These are phyloP conservation scores for Candida frijolesensis DNA, from an alignment of 1,139 yeast genomes.

Conservation along the genomic window DNA sequence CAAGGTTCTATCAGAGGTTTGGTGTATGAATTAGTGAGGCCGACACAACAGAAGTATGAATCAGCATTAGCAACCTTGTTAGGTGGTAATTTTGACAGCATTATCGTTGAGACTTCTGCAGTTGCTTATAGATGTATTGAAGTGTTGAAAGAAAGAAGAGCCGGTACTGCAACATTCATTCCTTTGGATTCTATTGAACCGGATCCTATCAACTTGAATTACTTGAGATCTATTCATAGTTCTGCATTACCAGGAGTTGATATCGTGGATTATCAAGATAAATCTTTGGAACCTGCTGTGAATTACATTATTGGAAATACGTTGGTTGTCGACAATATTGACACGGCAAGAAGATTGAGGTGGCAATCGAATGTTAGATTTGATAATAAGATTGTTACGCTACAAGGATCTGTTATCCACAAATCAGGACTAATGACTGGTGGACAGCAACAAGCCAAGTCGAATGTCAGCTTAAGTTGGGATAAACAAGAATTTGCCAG, in stretches of 20 bases:
- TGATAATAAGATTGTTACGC: slow-evolving; percentile 71
- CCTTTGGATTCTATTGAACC: slow-evolving; percentile 74
- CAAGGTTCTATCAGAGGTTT: slow-evolving; percentile 72
- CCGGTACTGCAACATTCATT: slow-evolving; percentile 84
- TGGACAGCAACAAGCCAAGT: slow-evolving; percentile 54
- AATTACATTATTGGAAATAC: slow-evolving; percentile 82
- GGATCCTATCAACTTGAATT: slow-evolving; percentile 59
- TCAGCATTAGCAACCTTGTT: slow-evolving; percentile 76
- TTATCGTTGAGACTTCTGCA: slow-evolving; percentile 75
- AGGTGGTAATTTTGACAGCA: slow-evolving; percentile 79
- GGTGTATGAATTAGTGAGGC: slow-evolving; percentile 77
- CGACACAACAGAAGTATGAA: slow-evolving; percentile 75
- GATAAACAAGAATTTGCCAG: slow-evolving; percentile 69
- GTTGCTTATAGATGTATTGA: slow-evolving; percentile 84
- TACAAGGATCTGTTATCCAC: slow-evolving; percentile 85
- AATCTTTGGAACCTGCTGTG: slow-evolving; percentile 70
- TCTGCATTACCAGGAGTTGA: slow-evolving; percentile 70
- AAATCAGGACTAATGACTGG: slow-evolving; percentile 93
- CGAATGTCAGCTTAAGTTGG: slow-evolving; percentile 53
- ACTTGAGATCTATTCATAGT: slow-evolving; percentile 57
- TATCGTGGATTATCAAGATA: slow-evolving; percentile 68
- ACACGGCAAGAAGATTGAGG: slow-evolving; percentile 68
- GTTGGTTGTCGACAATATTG: slow-evolving; percentile 73
- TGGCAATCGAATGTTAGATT: slow-evolving; percentile 56
- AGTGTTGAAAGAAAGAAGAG: slow-evolving; percentile 80